Evolutionary conservation across 495 filamentous ascomycete genomes (phyloP).

Genomic region (Ramalina peruviana): DNA sequence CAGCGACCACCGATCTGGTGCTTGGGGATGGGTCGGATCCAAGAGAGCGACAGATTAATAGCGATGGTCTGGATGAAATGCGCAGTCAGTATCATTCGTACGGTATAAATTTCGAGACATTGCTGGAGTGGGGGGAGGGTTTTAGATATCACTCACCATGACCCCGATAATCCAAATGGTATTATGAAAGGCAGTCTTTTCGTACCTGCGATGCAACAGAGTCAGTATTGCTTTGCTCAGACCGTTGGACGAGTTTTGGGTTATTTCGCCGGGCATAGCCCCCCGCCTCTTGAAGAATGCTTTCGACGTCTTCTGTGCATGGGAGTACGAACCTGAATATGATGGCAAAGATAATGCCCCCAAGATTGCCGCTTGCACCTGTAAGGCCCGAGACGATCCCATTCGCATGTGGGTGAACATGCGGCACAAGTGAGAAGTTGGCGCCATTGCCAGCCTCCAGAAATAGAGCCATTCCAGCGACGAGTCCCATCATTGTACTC

Average conservation of each 20-base stretch:
- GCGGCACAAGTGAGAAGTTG: conserved; percentile 74
- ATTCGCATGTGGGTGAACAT: conserved; percentile 65
- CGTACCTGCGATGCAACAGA: conserved; percentile 28
- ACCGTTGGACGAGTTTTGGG: no score
- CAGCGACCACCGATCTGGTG: conserved; percentile 46
- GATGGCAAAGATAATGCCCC: conserved; percentile 73
- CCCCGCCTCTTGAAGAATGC: no score
- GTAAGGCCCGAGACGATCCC: conserved; percentile 63
- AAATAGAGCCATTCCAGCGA: conserved; percentile 65
- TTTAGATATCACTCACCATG: conserved; percentile 21
- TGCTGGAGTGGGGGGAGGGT: no score
- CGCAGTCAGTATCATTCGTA: no score
- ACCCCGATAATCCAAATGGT: conserved; percentile 72
- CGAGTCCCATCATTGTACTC: conserved; percentile 60
- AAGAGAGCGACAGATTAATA: conserved; percentile 50
- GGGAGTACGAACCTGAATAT: conserved; percentile 44
- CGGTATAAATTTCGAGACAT: no score
- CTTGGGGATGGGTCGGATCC: conserved; percentile 60
- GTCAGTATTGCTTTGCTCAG: no score
- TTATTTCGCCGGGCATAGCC: no score
- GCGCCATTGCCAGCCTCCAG: conserved; percentile 73
- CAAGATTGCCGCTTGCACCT: conserved; percentile 70
- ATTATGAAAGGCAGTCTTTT: conserved; percentile 47
- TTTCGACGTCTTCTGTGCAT: no score
- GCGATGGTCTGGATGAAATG: conserved; percentile 31